These are phyloP conservation scores for Mycosarcoma maydis DNA, from an alignment of 1,284 basidiomycete genomes.

Conservation along the genomic window DNA sequence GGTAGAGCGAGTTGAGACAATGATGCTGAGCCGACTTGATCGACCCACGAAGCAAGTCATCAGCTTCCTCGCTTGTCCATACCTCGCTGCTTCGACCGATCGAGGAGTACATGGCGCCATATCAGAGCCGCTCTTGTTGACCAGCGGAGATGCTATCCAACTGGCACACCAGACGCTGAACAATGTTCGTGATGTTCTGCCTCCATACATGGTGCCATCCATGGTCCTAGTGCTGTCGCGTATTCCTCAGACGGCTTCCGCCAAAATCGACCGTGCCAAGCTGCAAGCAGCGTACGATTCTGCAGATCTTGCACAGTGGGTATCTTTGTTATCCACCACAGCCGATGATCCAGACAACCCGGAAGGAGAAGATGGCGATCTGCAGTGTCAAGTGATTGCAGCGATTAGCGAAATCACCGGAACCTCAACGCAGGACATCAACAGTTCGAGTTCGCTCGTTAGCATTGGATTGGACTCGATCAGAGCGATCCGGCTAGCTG, in stretches of 20 bases:
- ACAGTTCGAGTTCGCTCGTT: constrained; percentile 3
- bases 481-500: constrained; percentile 13
- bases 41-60: constrained; percentile 17
- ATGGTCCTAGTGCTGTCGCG: constrained; percentile 5
- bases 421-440: constrained; percentile 3
- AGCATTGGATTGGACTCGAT: constrained; percentile 20
- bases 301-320: constrained; percentile 5
- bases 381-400: constrained; percentile 1
- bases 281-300: constrained; percentile 12
- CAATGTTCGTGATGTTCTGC: constrained; percentile 1
- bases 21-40: constrained; percentile 16
- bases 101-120: too few species aligned
- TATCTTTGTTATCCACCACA: not conserved
- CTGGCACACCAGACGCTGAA: constrained; percentile 5
- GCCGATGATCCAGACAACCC: not conserved
- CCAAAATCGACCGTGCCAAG: constrained; percentile 14
- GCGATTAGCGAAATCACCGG: constrained; percentile 10
- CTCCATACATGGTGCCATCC: constrained; percentile 19
- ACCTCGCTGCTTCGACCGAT: constrained; percentile 1
- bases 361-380: not conserved
- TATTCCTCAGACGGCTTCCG: constrained; percentile 21
- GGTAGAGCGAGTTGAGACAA: constrained; percentile 10
- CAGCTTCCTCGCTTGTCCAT: constrained; percentile 14
- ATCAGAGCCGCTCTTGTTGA: too few species aligned
- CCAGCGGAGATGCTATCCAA: not conserved